phyloP scores from a whole-genome alignment of 2,329 filamentous ascomycete species.

The Onygenales sp. region DNA sequence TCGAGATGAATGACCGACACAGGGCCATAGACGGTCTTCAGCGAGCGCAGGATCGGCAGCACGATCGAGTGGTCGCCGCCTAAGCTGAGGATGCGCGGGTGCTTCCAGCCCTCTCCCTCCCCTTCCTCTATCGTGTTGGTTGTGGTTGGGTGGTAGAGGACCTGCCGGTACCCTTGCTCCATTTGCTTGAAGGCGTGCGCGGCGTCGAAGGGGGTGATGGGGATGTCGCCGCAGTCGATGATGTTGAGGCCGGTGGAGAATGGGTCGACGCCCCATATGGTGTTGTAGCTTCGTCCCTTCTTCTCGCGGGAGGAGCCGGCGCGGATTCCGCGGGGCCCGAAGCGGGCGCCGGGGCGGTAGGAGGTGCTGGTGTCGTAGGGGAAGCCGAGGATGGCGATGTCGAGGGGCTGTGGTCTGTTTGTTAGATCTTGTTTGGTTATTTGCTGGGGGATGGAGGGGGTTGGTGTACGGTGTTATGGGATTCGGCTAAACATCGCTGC shows the following conservation, averaged over 20 bases:
- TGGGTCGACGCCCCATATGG: constrained; percentile 43
- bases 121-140: constrained; percentile 57
- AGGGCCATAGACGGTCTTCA: constrained; percentile 57
- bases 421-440: too few relatives aligned
- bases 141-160: constrained; percentile 61
- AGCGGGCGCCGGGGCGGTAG: constrained; percentile 59
- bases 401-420: too few relatives aligned
- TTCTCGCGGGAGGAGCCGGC: constrained; percentile 79
- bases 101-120: constrained; percentile 61
- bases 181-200: constrained; percentile 80
- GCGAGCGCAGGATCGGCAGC: constrained; percentile 44
- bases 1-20: constrained; percentile 57
- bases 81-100: constrained; percentile 72
- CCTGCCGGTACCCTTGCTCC: constrained; percentile 69
- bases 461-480: too few relatives aligned
- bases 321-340: constrained; percentile 74
- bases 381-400: too few relatives aligned
- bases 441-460: too few relatives aligned
- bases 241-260: constrained; percentile 75
- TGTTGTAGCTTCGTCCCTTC: constrained; percentile 69
- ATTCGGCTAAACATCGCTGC: too few relatives aligned
- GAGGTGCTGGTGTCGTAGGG: too few relatives aligned
- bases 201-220: constrained; percentile 67
- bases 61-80: constrained; percentile 39
- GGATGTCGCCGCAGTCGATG: constrained; percentile 75